Conservation (phyloP, 495 filamentous ascomycete species). For the Talaromyces liani region DNA sequence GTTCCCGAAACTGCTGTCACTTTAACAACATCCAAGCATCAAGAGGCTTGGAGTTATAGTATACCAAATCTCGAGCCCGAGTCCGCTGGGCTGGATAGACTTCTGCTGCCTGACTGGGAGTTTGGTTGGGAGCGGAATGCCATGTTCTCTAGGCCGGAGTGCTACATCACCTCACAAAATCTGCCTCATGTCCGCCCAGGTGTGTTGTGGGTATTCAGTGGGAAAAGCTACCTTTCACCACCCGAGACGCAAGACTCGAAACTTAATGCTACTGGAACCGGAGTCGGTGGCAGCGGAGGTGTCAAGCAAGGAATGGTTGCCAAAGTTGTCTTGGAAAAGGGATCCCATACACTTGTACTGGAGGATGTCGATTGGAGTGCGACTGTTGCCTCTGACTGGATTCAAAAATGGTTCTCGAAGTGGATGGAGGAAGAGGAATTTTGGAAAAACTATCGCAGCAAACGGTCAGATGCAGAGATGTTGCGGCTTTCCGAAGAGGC, state of each 20-base stretch:
- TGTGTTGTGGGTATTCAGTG: constrained; percentile 62
- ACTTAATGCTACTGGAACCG: constrained; percentile 39
- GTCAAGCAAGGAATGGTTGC: constrained; percentile 46
- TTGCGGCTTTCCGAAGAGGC: neutral
- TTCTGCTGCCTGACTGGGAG: constrained; percentile 46
- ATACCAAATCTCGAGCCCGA: constrained; percentile 16
- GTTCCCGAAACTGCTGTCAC: constrained; percentile 30
- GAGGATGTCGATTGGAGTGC: constrained; percentile 50
- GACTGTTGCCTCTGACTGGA: constrained; percentile 12
- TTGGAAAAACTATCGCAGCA: neutral
- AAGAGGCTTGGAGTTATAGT: constrained; percentile 40
- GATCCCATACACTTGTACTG: constrained; percentile 63
- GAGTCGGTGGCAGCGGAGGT: constrained; percentile 63
- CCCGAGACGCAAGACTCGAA: neutral
- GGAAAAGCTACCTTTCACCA: constrained; percentile 33
- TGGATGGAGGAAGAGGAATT: neutral
- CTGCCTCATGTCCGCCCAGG: constrained; percentile 54
- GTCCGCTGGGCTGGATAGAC: constrained; percentile 20
- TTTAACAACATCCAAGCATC: constrained; percentile 56
- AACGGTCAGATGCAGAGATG: neutral
- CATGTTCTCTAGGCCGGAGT: neutral
- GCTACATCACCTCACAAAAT: neutral
- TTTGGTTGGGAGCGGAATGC: constrained; percentile 37
- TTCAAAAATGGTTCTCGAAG: neutral
- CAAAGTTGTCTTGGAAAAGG: constrained; percentile 47